Conservation (phyloP, 441 rosid species). For the Arabidopsis lyrata region DNA sequence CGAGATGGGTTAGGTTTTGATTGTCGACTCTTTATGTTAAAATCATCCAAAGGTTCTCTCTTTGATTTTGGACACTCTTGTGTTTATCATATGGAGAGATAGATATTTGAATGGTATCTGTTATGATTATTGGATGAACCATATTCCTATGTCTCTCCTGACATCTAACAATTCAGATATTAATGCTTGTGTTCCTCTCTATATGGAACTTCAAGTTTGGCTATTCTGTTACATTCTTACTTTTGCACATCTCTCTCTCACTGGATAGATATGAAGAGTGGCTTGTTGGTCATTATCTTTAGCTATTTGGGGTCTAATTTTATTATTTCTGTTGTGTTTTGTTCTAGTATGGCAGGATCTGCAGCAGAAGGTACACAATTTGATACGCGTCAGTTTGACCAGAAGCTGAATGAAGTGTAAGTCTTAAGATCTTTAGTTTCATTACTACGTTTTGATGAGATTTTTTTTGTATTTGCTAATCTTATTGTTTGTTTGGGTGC, state of each 20-base stretch:
- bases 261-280: no score
- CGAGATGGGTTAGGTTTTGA: not conserved
- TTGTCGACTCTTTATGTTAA: not conserved
- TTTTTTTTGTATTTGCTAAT: conserved; percentile 2
- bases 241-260: not conserved
- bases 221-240: conserved; percentile 39
- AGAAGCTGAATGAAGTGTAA: conserved; percentile 62
- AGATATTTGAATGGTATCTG: conserved; percentile 35
- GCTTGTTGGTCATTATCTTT: not conserved
- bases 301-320: not conserved
- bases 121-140: conserved; percentile 17
- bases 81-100: conserved; percentile 24
- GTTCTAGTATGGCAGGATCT: conserved; percentile 59
- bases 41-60: not conserved
- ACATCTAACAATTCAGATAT: conserved; percentile 31
- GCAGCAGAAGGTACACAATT: conserved; percentile 62
- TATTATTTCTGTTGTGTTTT: conserved; percentile 2
- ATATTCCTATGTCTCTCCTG: conserved; percentile 33
- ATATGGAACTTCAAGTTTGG: conserved; percentile 44
- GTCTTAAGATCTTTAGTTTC: conserved; percentile 16
- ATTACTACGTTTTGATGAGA: no score
- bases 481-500: not conserved
- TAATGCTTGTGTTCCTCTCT: conserved; percentile 45
- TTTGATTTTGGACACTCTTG: not conserved
- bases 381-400: conserved; percentile 62